Evolutionary conservation across 345 rosid species (phyloP).

Genomic region (Boechera retrofracta): DNA sequence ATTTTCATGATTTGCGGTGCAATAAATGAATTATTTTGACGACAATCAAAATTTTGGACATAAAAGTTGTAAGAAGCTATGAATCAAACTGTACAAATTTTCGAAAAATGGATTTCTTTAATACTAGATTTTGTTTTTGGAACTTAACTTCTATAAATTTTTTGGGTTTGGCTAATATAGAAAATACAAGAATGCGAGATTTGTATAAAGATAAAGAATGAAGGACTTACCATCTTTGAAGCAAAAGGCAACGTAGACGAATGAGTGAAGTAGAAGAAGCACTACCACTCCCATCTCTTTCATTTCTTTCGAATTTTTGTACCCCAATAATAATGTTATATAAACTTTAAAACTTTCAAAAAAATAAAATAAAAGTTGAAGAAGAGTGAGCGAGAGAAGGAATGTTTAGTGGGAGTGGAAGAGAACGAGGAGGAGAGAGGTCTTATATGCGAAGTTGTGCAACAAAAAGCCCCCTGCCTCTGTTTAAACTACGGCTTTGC

Average conservation of each 20-base stretch:
- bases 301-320: constrained; percentile 12
- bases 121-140: not conserved
- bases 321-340: not conserved
- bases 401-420: constrained; percentile 13
- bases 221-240: constrained; percentile 54
- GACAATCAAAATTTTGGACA: not conserved
- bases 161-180: not conserved
- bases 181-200: not conserved
- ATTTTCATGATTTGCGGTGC: constrained; percentile 11
- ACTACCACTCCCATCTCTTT: constrained; percentile 44
- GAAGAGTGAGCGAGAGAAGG: constrained; percentile 2
- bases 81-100: not conserved
- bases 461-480: constrained; percentile 38
- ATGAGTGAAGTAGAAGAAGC: constrained; percentile 56
- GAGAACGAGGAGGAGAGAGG: constrained; percentile 8
- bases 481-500: constrained; percentile 5
- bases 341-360: not conserved
- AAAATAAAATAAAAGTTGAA: not conserved
- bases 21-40: constrained; percentile 3
- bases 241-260: constrained; percentile 49
- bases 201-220: not conserved
- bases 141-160: not conserved
- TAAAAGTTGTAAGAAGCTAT: not conserved
- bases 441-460: constrained; percentile 50
- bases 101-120: not conserved